A percentile compares a stretch with the other conserved stretches of the same genome.
Conservation (phyloP, 176 grass and related monocot species). For the Avena eriantha region DNA sequence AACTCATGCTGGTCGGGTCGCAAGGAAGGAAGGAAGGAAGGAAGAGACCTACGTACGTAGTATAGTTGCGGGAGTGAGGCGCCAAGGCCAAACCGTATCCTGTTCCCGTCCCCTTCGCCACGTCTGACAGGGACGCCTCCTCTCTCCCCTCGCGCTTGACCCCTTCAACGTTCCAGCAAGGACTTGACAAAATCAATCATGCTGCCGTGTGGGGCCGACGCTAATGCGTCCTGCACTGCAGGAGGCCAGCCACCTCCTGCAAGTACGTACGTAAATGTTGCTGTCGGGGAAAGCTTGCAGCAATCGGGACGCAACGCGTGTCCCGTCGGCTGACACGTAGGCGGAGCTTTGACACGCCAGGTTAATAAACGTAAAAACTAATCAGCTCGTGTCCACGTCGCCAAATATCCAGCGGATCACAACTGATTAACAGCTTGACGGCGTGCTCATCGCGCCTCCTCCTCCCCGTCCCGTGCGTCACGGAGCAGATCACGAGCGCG, state of each 20-base stretch:
- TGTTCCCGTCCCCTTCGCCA: conserved; percentile 35
- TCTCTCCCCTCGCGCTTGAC: not conserved
- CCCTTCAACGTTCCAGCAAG: conserved; percentile 7
- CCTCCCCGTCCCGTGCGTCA: not conserved
- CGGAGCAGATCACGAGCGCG: not conserved
- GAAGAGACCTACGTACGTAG: not conserved
- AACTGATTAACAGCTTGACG: not conserved
- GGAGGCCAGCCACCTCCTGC: not conserved
- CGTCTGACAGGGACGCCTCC: conserved; percentile 41
- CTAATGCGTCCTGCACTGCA: conserved; percentile 14
- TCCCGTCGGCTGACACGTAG: conserved; percentile 13
- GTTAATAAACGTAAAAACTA: not conserved
- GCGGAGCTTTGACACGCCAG: not conserved
- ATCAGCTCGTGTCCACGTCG: conserved; percentile 37
- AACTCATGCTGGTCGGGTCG: not conserved
- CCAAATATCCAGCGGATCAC: not conserved
- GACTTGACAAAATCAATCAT: not conserved
- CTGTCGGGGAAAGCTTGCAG: not conserved
- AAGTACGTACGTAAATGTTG: not conserved
- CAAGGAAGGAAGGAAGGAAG: too few species aligned
- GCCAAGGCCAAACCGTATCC: not conserved
- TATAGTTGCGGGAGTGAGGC: not conserved
- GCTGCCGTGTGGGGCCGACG: conserved; percentile 39
- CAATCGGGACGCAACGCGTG: conserved; percentile 36
- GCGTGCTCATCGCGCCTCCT: not conserved